A percentile compares a stretch with the other conserved stretches of the same genome.
Conservation (phyloP, 192 early-diverging fungal species). For the Phycomyces blakesleeanus region DNA sequence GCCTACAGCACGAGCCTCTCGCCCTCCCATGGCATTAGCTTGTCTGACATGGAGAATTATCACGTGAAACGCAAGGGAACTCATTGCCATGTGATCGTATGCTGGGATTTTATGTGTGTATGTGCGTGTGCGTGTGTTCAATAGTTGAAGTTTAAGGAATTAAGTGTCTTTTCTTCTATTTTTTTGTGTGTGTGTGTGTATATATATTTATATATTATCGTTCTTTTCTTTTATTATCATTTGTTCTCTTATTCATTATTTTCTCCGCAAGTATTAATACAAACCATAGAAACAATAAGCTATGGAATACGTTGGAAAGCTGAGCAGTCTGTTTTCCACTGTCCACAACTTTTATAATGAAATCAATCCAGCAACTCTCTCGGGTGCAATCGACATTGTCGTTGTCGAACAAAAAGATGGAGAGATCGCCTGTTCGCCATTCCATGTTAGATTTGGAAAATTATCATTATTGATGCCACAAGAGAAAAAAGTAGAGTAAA, state of each 20-base stretch:
- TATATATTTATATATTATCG: not conserved
- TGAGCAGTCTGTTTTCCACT: slow-evolving; percentile 61
- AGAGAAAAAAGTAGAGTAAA: slow-evolving; percentile 75
- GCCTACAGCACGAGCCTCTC: too few relatives aligned
- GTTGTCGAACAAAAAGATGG: slow-evolving; percentile 85
- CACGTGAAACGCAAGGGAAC: too few relatives aligned
- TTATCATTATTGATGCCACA: slow-evolving; percentile 84
- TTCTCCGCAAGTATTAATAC: not conserved
- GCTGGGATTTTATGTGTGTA: too few relatives aligned
- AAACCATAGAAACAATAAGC: not conserved
- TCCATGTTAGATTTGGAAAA: slow-evolving; percentile 98
- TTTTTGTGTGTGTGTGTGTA: too few relatives aligned
- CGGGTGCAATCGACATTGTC: slow-evolving; percentile 97
- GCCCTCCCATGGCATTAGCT: too few relatives aligned
- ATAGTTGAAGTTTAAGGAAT: too few relatives aligned
- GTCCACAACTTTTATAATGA: slow-evolving; percentile 92
- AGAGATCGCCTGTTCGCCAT: slow-evolving; percentile 86
- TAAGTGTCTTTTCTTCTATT: too few relatives aligned
- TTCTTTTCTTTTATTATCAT: not conserved
- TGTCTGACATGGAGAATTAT: too few relatives aligned
- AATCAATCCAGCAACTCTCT: slow-evolving; percentile 94
- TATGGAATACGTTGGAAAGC: slow-evolving; percentile 64
- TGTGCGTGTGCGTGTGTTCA: too few relatives aligned
- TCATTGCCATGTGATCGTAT: too few relatives aligned
- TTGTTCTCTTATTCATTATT: not conserved